Evolutionary conservation across 257 asterid species (phyloP).

Genomic region (Solanum paucissectum): DNA sequence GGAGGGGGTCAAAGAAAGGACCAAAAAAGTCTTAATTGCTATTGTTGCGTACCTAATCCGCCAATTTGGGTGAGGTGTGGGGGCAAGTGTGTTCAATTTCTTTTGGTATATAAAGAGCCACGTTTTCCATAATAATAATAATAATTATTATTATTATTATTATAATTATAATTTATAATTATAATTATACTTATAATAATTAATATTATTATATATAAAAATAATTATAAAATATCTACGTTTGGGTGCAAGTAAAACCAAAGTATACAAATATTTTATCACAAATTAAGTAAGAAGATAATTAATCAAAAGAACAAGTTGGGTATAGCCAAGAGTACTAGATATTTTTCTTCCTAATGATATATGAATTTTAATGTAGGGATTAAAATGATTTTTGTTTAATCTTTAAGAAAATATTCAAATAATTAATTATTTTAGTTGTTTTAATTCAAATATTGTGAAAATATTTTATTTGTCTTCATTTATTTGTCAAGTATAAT

Average conservation of each 20-base stretch:
- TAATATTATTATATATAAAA: too few species aligned
- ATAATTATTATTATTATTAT: too few species aligned
- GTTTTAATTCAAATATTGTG: background rate
- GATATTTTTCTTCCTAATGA: background rate
- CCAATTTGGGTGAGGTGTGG: background rate
- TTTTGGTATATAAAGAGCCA: background rate
- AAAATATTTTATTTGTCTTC: background rate
- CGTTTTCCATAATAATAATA: background rate
- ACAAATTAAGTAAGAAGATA: background rate
- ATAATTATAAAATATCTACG: background rate
- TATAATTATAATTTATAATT: too few species aligned
- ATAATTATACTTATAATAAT: too few species aligned
- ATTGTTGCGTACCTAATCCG: background rate
- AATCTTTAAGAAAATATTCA: background rate
- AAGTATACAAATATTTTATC: background rate
- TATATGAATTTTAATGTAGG: background rate
- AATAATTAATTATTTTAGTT: background rate
- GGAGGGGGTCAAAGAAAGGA: background rate
- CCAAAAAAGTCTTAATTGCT: background rate
- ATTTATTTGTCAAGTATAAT: background rate
- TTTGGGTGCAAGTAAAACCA: background rate
- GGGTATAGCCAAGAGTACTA: background rate
- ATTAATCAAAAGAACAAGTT: background rate
- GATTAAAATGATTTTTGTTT: background rate
- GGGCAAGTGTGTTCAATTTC: background rate